A percentile compares a stretch with the other conserved stretches of the same genome.
These are phyloP conservation scores for Syncephalastrum contaminatum DNA, from an alignment of 371 early-diverging fungal species.

Conservation along the genomic window DNA sequence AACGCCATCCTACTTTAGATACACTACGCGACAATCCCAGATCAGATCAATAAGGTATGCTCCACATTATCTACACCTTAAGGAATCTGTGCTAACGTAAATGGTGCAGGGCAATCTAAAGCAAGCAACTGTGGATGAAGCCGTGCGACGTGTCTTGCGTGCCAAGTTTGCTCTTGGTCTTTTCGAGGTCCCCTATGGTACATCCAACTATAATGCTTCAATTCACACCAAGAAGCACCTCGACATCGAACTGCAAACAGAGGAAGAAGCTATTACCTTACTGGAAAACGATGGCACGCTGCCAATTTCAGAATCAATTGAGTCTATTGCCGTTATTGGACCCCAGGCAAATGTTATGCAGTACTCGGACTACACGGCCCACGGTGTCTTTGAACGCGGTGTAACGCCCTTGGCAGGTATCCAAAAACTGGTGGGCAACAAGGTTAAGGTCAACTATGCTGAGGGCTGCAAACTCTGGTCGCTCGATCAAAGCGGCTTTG, in stretches of 20 bases:
- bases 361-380: conserved; percentile 18
- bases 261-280: conserved; percentile 34
- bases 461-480: conserved; percentile 29
- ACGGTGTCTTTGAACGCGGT: conserved; percentile 19
- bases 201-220: conserved; percentile 22
- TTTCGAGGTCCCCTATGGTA: conserved; percentile 20
- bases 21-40: conserved; percentile 14
- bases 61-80: not conserved
- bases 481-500: conserved; percentile 30
- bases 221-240: conserved; percentile 19
- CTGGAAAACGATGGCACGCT: conserved; percentile 42
- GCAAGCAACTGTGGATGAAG: conserved; percentile 26
- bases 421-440: conserved; percentile 18
- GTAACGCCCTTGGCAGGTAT: conserved; percentile 41
- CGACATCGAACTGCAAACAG: conserved; percentile 14
- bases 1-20: conserved; percentile 7
- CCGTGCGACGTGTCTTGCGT: conserved; percentile 20
- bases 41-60: conserved; percentile 16
- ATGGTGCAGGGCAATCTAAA: conserved; percentile 34
- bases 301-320: conserved; percentile 20
- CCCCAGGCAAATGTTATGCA: conserved; percentile 39
- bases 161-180: conserved; percentile 26
- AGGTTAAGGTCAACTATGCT: conserved; percentile 25
- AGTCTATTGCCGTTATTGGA: conserved; percentile 46
- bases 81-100: not conserved